phyloP scores from a whole-genome alignment of 2,329 filamentous ascomycete genomes.

The Colletotrichum truncatum region DNA sequence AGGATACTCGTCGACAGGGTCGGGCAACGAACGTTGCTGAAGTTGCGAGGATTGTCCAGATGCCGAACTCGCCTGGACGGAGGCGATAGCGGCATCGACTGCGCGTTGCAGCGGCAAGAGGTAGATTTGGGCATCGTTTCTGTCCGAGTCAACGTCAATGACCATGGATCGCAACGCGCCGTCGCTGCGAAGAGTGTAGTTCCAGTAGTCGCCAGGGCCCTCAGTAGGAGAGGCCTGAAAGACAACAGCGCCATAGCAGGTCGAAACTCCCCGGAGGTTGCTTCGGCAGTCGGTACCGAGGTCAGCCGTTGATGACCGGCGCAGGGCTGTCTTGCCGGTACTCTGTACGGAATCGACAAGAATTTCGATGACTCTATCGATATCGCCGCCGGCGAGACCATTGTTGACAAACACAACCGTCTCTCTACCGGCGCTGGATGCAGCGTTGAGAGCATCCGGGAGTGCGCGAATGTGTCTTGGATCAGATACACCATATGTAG shows the following conservation, averaged over 20 bases:
- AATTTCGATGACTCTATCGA: slow-evolving; percentile 74
- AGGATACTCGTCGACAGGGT: slow-evolving; percentile 71
- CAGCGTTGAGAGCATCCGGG: slow-evolving; percentile 66
- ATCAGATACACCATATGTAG: slow-evolving; percentile 76
- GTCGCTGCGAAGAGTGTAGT: slow-evolving; percentile 85
- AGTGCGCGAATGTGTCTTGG: slow-evolving; percentile 71
- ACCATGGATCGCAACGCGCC: slow-evolving; percentile 71
- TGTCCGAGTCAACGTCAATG: slow-evolving; percentile 70
- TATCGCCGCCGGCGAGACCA: slow-evolving; percentile 73
- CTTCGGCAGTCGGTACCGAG: slow-evolving; percentile 71
- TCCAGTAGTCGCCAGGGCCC: slow-evolving; percentile 76
- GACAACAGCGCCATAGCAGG: slow-evolving; percentile 77
- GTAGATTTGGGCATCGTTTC: slow-evolving; percentile 82
- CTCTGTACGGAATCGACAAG: slow-evolving; percentile 66
- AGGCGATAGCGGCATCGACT: slow-evolving; percentile 78
- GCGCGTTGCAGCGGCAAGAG: slow-evolving; percentile 81
- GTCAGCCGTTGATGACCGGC: slow-evolving; percentile 63
- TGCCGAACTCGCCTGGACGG: slow-evolving; percentile 49
- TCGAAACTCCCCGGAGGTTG: slow-evolving; percentile 71
- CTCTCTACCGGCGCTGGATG: slow-evolving; percentile 65
- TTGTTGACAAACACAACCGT: slow-evolving; percentile 84
- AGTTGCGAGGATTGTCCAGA: not conserved
- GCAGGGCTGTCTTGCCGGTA: slow-evolving; percentile 64
- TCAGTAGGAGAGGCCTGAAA: slow-evolving; percentile 81
- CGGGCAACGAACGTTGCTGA: slow-evolving; percentile 45